These are phyloP conservation scores for Akanthomyces uredinophilus DNA, from an alignment of 2,329 filamentous ascomycete genomes.

Conservation along the genomic window DNA sequence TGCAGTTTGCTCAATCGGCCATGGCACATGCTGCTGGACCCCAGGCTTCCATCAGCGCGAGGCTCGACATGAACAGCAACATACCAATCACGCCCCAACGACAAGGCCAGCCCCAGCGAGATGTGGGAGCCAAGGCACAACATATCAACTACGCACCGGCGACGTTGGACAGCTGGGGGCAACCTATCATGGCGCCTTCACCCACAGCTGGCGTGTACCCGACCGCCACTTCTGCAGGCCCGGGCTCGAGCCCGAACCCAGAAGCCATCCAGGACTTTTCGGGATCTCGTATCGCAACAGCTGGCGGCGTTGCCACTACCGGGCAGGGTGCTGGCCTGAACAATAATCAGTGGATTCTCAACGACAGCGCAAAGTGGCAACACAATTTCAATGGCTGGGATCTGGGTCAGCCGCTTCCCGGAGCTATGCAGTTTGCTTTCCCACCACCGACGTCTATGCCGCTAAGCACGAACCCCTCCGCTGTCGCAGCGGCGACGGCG, in stretches of 20 bases:
- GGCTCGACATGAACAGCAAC: constrained; percentile 6
- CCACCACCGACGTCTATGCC: constrained; percentile 14
- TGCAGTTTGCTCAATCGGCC: constrained; percentile 7
- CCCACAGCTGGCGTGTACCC: neutral
- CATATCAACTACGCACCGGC: constrained; percentile 7
- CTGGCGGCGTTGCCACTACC: neutral
- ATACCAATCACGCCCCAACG: neutral
- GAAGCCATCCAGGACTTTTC: constrained; percentile 3
- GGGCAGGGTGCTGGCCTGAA: constrained; percentile 31
- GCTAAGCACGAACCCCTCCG: neutral
- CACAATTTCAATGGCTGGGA: constrained; percentile 53
- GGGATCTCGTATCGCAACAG: neutral
- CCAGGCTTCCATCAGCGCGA: constrained; percentile 4
- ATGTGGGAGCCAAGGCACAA: neutral
- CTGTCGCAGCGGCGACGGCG: neutral
- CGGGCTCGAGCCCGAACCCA: neutral
- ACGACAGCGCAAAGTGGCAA: constrained; percentile 53
- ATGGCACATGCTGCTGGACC: neutral
- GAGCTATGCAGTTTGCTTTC: constrained; percentile 28
- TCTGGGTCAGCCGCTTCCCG: constrained; percentile 26
- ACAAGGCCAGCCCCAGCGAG: constrained; percentile 9
- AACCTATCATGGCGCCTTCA: constrained; percentile 1
- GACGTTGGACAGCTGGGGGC: constrained; percentile 6
- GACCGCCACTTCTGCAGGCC: neutral
- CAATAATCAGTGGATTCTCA: constrained; percentile 53